A percentile compares a stretch with the other conserved stretches of the same genome.
phyloP scores from a whole-genome alignment of 2,329 filamentous ascomycete genomes.

The Biscogniauxia marginata region DNA sequence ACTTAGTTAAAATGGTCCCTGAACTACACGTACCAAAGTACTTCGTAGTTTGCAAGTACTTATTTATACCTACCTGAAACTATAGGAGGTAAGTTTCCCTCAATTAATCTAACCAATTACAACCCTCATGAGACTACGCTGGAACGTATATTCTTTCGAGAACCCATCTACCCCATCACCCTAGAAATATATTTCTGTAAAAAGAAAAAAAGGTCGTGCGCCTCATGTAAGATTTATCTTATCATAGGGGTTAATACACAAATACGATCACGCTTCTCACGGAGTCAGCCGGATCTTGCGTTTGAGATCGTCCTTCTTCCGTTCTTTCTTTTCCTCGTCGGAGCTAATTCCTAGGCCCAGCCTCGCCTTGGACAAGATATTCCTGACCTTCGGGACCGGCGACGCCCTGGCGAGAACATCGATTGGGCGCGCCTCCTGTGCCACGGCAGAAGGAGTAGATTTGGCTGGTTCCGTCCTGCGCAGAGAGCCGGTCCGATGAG shows the following conservation, averaged over 20 bases:
- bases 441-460: not conserved
- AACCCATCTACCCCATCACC: too few species aligned
- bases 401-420: constrained; percentile 3
- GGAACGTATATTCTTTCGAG: too few species aligned
- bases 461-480: constrained; percentile 6
- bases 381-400: constrained; percentile 20
- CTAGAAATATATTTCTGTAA: too few species aligned
- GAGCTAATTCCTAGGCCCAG: constrained; percentile 19
- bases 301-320: constrained; percentile 21
- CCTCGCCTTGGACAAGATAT: constrained; percentile 25
- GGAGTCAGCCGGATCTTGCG: constrained; percentile 21
- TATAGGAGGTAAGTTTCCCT: too few species aligned
- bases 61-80: too few species aligned
- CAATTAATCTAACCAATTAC: too few species aligned
- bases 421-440: constrained; percentile 3
- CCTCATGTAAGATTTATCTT: too few species aligned
- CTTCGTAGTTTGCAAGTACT: too few species aligned
- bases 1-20: not conserved
- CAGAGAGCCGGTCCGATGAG: constrained; percentile 2
- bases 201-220: too few species aligned
- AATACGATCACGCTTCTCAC: constrained; percentile 3
- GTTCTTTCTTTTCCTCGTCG: constrained; percentile 25
- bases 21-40: too few species aligned
- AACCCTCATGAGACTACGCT: too few species aligned
- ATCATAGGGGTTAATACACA: too few species aligned